Evolutionary conservation across 495 filamentous ascomycete species (phyloP).

Genomic region (Daldinia grandis): DNA sequence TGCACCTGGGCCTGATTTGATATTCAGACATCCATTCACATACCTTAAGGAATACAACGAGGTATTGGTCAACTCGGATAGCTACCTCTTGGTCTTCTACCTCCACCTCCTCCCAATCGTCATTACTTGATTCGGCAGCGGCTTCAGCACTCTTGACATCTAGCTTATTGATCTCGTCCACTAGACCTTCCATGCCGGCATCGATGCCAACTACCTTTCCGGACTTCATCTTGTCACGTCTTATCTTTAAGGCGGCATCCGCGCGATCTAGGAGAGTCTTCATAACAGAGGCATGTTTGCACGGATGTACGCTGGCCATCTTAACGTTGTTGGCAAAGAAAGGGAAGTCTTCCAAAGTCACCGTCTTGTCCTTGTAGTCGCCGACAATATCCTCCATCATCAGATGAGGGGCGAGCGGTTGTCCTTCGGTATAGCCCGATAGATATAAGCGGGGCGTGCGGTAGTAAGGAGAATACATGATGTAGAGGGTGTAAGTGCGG

Average conservation of each 20-base stretch:
- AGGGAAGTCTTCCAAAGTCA: conserved; percentile 97
- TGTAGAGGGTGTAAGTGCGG: conserved; percentile 96
- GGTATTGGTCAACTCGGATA: conserved; percentile 95
- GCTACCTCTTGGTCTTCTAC: conserved; percentile 83
- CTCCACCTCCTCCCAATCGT: conserved; percentile 84
- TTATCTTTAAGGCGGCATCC: conserved; percentile 89
- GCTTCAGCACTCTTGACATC: conserved; percentile 53
- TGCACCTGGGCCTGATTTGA: background rate
- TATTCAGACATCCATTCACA: background rate
- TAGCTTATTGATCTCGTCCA: conserved; percentile 68
- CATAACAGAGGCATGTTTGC: conserved; percentile 95
- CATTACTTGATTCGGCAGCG: conserved; percentile 56
- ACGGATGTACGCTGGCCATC: conserved; percentile 95
- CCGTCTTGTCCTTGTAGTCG: conserved; percentile 99
- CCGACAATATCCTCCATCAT: conserved; percentile 99
- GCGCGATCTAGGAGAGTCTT: conserved; percentile 95
- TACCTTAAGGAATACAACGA: conserved; percentile 93
- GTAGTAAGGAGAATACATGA: conserved; percentile 96
- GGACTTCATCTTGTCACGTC: conserved; percentile 77
- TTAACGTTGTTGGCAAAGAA: conserved; percentile 85
- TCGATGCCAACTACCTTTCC: conserved; percentile 55
- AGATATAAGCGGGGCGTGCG: conserved; percentile 95
- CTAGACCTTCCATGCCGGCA: conserved; percentile 64
- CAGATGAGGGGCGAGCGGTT: conserved; percentile 82
- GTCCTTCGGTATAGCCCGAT: conserved; percentile 85